Base-by-base conservation (phyloP, 2,329 filamentous ascomycete species). In the Juglanconis juglandina region DNA sequence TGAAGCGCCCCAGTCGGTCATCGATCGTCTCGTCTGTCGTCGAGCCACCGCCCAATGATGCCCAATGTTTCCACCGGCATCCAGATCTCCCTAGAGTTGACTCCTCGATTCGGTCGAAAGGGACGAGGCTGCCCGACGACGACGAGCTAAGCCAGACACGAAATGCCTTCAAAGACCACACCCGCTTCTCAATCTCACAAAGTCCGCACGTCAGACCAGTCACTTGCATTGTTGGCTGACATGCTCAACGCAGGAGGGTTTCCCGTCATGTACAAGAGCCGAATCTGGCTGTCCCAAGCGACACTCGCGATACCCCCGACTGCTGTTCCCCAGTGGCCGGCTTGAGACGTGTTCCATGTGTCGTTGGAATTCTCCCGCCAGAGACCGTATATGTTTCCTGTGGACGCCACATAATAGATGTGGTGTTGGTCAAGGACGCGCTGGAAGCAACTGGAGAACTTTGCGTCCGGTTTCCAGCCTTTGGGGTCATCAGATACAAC, bases 161-260 rank as follows among this genome's bases (percentile, higher is more conserved):
- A 17, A n/a, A 33, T n/a, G 32, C 46, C 46, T 48, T 33, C 3
- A 11, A 30, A 32, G 24, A 33, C 32, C 17, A 17, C 17, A 17
- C 17, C 17, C 17, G 17, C 17, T 17, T 17, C 7, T 50, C 6
- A 7, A 14, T 17, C 11, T 33, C 42, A 47, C 3, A 35, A 34
- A 30, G 30, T 2, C 54, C 53, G 53, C 51, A 60, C 56, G 35
- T 37, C n/a, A 33, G 51, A 56, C 57, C 57, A 59, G 3, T 17
- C 32, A n/a, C 6, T 30, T 6, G 41, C 5, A 13, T 42, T 17
- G 13, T 57, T 50, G 39, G 48, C 44, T 4, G 47, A 56, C 46
- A 53, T 48, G 5, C 34, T 42, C 54, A 50, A 17, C 30, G 37
- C 34, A 32, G 48, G 37, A 9, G 30, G 35, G 8, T 42, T 11